Evolutionary conservation across 768 basidiomycete genomes (phyloP), one percentile per base, ranked within the genome.

Genomic region (Tricholoma matsutake): DNA sequence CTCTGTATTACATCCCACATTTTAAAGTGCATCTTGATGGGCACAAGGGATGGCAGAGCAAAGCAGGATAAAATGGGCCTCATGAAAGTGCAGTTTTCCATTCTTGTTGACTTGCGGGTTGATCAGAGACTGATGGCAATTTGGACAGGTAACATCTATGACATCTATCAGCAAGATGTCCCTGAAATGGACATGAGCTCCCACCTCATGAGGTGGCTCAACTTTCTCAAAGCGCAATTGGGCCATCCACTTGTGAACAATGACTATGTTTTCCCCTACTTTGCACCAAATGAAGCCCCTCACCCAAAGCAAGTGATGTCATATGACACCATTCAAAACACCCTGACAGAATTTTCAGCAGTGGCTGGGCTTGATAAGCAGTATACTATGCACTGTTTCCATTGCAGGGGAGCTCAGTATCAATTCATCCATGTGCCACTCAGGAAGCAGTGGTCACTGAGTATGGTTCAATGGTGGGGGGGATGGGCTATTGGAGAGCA

Each of bases 381-480:
- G 4, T 77, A 64, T 56, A 72, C 72, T 16, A 77, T 77, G 1
- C 77, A 78, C 57, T 74, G 68, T 32, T 72, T 77, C 76, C 8
- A 8, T 41, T n/a, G 14, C n/a, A 16, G 41, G 41, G 41, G 41
- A 41, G 41, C 41, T 41, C 41, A 78, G 56, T 78, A 79, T 61
- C 64, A 69, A 0, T 75, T 79, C 56, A 78, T 79, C 66, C 73
- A 64, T 60, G 75, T 76, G 1, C 78, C 73, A 0, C 14, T 73
- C 2, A 69, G 72, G 0, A 56, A 74, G 45, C 64, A 70, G 3
- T 81, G 79, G 78, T 68, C 74, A 0, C 61, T 81, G 18, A 64
- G 56, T 7, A 64, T 49, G 1, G 69, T 79, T 4, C 67, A 65
- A 6, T 80, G 78, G 78, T 81, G 79, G 78, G 79, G 77, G 0